phyloP scores from a whole-genome alignment of 2,329 filamentous ascomycete genomes.

The Aspergillus sergii region DNA sequence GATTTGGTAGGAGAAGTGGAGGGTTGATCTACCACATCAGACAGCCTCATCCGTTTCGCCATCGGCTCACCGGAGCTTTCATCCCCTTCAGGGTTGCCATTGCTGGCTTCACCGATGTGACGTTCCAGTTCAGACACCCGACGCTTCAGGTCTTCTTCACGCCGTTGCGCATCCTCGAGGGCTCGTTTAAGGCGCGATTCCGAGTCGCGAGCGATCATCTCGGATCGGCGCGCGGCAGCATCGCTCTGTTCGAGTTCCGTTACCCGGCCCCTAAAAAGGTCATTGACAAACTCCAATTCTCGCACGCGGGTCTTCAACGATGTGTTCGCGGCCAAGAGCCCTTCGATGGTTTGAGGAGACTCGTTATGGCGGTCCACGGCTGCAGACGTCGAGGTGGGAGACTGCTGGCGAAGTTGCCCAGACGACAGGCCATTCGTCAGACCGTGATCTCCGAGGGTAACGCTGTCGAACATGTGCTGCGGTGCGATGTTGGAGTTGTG shows the following conservation, averaged over 20 bases:
- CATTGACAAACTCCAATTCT: conserved; percentile 93
- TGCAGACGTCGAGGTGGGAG: conserved; percentile 61
- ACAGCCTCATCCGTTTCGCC: conserved; percentile 60
- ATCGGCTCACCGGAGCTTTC: conserved; percentile 48
- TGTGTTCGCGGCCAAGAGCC: conserved; percentile 77
- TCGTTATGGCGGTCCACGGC: conserved; percentile 67
- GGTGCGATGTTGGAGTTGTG: conserved; percentile 69
- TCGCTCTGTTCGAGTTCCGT: conserved; percentile 77
- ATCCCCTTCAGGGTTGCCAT: conserved; percentile 18
- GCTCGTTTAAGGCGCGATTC: conserved; percentile 61
- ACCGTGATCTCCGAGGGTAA: conserved; percentile 66
- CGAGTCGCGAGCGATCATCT: conserved; percentile 58
- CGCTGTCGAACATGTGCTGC: conserved; percentile 77
- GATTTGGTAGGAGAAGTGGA: conserved; percentile 35
- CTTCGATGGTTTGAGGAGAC: conserved; percentile 75
- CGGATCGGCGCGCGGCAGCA: conserved; percentile 63
- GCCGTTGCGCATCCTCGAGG: conserved; percentile 74
- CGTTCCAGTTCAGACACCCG: conserved; percentile 77
- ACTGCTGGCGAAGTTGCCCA: conserved; percentile 58
- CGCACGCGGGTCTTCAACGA: conserved; percentile 92
- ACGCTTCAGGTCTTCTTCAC: conserved; percentile 80
- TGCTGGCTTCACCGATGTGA: conserved; percentile 43
- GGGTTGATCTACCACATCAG: conserved; percentile 55
- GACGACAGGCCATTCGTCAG: conserved; percentile 60
- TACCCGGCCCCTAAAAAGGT: conserved; percentile 74